These are phyloP conservation scores for Phallus indusiatus DNA, from an alignment of 768 basidiomycete genomes.

Conservation along the genomic window DNA sequence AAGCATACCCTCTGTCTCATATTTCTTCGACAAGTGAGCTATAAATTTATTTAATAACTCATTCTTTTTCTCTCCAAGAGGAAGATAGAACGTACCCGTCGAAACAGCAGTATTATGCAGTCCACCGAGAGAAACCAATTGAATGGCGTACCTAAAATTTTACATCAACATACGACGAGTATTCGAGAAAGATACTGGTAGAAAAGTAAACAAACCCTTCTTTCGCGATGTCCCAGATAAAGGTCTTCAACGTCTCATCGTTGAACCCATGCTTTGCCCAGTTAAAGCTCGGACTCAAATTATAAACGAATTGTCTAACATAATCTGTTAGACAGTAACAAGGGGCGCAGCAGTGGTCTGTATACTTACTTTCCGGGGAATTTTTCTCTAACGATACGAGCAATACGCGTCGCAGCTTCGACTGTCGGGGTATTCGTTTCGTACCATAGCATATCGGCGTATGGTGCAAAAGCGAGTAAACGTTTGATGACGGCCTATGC, in stretches of 20 bases:
- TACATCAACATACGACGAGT: constrained; percentile 7
- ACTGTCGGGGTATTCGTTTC: constrained; percentile 88
- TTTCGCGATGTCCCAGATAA: constrained; percentile 84
- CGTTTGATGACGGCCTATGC: constrained; percentile 69
- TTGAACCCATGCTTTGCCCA: constrained; percentile 80
- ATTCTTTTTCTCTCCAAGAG: not conserved
- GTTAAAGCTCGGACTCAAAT: constrained; percentile 90
- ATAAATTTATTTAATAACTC: not conserved
- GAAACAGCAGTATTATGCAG: constrained; percentile 75
- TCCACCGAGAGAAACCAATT: constrained; percentile 85
- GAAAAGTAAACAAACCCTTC: constrained; percentile 50
- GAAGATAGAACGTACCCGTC: constrained; percentile 45
- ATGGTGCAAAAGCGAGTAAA: constrained; percentile 69
- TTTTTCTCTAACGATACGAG: constrained; percentile 59
- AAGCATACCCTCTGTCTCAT: constrained; percentile 84
- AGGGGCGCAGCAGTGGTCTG: not conserved
- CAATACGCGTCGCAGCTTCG: constrained; percentile 68
- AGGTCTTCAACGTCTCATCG: constrained; percentile 69
- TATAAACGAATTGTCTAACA: constrained; percentile 78
- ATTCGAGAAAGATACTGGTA: not conserved
- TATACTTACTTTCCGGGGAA: constrained; percentile 59
- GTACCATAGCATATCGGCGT: constrained; percentile 86
- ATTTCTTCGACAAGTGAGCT: constrained; percentile 74
- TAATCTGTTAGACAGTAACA: constrained; percentile 3
- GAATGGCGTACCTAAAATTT: constrained; percentile 66